These are phyloP conservation scores for Pichia nanzhaoensis DNA, from an alignment of 805 yeast genomes.

Conservation along the genomic window DNA sequence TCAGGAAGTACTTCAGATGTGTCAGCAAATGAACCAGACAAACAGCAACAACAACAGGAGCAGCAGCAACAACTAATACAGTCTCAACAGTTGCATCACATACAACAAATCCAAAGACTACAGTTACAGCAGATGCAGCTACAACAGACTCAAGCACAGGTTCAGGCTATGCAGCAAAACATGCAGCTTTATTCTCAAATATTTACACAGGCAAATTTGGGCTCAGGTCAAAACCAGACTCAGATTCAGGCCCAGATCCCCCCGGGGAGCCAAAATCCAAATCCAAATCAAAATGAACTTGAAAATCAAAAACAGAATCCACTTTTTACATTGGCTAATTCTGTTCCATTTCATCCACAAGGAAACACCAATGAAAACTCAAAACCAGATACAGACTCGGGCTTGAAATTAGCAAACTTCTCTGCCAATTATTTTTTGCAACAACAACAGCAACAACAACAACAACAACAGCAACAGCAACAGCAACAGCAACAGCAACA, in stretches of 20 bases:
- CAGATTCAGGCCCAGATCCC: too few relatives aligned
- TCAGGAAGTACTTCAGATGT: neutral
- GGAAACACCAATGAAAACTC: too few relatives aligned
- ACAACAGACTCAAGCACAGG: constrained; percentile 1
- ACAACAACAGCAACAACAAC: neutral
- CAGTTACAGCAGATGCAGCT: constrained; percentile 2
- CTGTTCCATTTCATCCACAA: constrained; percentile 13
- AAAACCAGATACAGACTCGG: neutral
- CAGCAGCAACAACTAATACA: neutral
- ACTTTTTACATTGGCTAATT: constrained; percentile 27
- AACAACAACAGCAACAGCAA: neutral
- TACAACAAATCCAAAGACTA: constrained; percentile 9
- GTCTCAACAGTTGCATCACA: neutral
- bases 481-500: neutral
- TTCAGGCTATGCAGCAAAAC: neutral
- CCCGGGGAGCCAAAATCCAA: neutral
- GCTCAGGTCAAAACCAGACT: too few relatives aligned
- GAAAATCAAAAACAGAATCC: constrained; percentile 22
- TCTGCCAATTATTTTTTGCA: constrained; percentile 1
- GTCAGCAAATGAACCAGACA: neutral
- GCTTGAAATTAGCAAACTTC: neutral
- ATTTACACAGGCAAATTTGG: neutral
- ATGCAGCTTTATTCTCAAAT: constrained; percentile 1
- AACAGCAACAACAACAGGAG: neutral
- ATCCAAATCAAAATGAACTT: neutral